Conservation (phyloP, 2,329 filamentous ascomycete species). For the Dryadomyces quercivorus region DNA sequence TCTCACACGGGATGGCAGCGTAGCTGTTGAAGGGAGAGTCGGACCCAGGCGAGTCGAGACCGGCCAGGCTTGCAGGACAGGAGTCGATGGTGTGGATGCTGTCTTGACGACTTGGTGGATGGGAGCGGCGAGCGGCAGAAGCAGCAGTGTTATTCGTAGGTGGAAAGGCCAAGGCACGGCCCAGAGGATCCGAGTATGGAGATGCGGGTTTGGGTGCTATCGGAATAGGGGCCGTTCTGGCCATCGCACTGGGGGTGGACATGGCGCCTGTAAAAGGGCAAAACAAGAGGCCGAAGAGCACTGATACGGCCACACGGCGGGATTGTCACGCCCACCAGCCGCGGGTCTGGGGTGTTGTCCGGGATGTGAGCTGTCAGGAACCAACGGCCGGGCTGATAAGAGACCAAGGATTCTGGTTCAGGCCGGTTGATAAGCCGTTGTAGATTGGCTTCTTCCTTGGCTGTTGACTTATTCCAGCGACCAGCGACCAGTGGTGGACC, state of each 20-base stretch:
- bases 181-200: conserved; percentile 18
- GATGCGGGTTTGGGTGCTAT: conserved; percentile 49
- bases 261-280: conserved; percentile 26
- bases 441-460: no score
- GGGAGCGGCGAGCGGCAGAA: conserved; percentile 14
- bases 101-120: conserved; percentile 31
- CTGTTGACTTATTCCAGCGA: no score
- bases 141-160: neutral
- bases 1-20: conserved; percentile 51
- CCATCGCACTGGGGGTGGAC: conserved; percentile 40
- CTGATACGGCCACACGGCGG: neutral
- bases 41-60: conserved; percentile 40
- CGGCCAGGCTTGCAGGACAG: conserved; percentile 36
- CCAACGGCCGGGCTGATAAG: neutral
- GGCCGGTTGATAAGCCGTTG: no score
- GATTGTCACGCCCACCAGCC: neutral
- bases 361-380: no score
- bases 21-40: conserved; percentile 29
- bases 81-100: conserved; percentile 31
- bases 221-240: conserved; percentile 52
- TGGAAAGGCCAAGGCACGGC: neutral
- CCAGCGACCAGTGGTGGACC: no score
- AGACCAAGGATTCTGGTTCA: no score
- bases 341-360: no score
- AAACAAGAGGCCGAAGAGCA: neutral